These are phyloP conservation scores for Candida argentea DNA, from an alignment of 805 yeast genomes.

Conservation along the genomic window DNA sequence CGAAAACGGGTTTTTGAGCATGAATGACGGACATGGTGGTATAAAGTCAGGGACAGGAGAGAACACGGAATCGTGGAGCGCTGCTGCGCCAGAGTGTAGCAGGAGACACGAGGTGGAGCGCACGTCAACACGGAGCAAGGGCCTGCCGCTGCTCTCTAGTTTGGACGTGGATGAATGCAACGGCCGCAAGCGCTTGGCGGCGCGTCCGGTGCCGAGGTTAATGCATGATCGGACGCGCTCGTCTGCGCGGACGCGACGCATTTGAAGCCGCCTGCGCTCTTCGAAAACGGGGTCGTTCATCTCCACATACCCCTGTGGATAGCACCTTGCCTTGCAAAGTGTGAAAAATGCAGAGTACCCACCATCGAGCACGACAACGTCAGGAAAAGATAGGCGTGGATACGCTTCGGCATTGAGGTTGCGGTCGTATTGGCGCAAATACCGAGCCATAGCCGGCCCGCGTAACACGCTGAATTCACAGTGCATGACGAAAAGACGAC, in stretches of 20 bases:
- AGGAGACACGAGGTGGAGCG: no score
- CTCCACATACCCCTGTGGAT: conserved; percentile 71
- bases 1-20: no score
- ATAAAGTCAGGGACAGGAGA: no score
- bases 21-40: no score
- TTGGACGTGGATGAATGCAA: no score
- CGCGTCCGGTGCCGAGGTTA: no score
- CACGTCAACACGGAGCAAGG: no score
- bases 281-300: conserved; percentile 49
- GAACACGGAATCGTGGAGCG: no score
- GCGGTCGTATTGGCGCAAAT: conserved; percentile 77
- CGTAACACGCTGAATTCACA: conserved; percentile 91
- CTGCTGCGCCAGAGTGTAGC: no score
- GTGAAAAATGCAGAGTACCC: conserved; percentile 80
- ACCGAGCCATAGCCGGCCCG: conserved; percentile 90
- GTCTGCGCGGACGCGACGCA: conserved; percentile 33
- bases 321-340: conserved; percentile 46
- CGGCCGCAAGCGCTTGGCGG: no score
- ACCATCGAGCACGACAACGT: conserved; percentile 79
- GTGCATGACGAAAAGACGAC: conserved; percentile 67
- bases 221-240: no score
- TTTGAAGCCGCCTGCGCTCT: conserved; percentile 35
- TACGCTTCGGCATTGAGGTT: conserved; percentile 60
- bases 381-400: conserved; percentile 81
- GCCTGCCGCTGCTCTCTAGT: no score